Conservation (phyloP, 148 eudicot species). For the Bassia scoparia region DNA sequence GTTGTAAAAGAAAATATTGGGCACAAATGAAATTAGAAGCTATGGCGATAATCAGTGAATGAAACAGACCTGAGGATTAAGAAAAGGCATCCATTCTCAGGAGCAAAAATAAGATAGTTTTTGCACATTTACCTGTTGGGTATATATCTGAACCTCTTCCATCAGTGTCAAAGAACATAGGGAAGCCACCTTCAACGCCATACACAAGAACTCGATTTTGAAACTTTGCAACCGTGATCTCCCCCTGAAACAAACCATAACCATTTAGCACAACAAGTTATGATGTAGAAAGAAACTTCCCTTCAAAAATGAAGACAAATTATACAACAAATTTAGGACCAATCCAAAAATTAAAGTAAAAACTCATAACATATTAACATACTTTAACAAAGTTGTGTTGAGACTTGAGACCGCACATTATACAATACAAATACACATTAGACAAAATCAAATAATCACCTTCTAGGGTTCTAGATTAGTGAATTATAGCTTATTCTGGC, state of each 20-base stretch:
- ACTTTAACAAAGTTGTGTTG: not conserved
- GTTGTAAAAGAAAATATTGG: not conserved
- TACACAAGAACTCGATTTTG: conserved; percentile 83
- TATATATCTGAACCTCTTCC: conserved; percentile 78
- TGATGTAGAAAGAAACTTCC: not conserved
- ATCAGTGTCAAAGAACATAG: conserved; percentile 80
- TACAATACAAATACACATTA: not conserved
- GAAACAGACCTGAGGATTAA: not conserved
- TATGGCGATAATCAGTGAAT: not conserved
- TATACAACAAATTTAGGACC: not conserved
- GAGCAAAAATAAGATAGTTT: not conserved
- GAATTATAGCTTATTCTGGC: too few relatives aligned
- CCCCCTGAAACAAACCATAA: conserved; percentile 40
- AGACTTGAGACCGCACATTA: not conserved
- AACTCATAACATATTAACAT: not conserved
- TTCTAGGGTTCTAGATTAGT: too few relatives aligned
- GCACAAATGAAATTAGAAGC: not conserved
- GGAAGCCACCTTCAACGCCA: conserved; percentile 74
- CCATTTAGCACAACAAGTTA: conserved; percentile 12
- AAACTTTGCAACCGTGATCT: conserved; percentile 67
- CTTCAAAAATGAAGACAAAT: not conserved
- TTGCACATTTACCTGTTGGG: conserved; percentile 63
- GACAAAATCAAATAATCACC: too few relatives aligned
- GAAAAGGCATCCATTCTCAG: not conserved
- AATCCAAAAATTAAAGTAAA: not conserved